A percentile compares a stretch with the other conserved stretches of the same genome.
Conservation (phyloP, 345 rosid species). For the Brassica cretica region DNA sequence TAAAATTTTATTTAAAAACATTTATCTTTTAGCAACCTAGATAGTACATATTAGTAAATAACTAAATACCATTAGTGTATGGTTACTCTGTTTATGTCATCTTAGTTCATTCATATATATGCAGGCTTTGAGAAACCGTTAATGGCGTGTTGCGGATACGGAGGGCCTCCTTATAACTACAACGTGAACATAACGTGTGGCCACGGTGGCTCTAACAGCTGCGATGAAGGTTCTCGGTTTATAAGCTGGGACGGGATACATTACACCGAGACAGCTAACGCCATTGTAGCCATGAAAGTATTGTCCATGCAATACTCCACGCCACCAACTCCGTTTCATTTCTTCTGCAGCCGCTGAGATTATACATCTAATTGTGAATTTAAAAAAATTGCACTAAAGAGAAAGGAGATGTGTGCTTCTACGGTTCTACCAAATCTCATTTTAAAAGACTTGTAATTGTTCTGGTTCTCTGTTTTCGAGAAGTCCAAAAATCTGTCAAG, state of each 20-base stretch:
- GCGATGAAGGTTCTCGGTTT: slow-evolving; percentile 49
- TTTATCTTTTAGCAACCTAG: no score
- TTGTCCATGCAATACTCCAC: slow-evolving; percentile 61
- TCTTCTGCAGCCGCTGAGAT: slow-evolving; percentile 49
- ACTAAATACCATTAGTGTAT: neutral
- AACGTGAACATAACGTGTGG: slow-evolving; percentile 66
- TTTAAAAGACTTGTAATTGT: neutral
- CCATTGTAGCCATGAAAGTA: slow-evolving; percentile 56
- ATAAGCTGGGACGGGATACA: slow-evolving; percentile 85
- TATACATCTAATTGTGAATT: neutral
- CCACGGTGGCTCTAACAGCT: slow-evolving; percentile 47
- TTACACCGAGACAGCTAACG: slow-evolving; percentile 74
- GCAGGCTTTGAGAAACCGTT: slow-evolving; percentile 64
- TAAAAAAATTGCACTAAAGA: neutral
- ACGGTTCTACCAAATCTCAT: neutral
- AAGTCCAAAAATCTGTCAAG: neutral
- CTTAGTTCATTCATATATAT: neutral
- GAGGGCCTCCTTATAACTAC: slow-evolving; percentile 87
- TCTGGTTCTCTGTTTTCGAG: neutral
- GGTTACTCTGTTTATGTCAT: neutral
- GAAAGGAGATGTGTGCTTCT: neutral
- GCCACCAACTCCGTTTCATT: slow-evolving; percentile 51
- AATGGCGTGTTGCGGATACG: slow-evolving; percentile 85
- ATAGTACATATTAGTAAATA: no score
- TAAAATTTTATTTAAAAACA: no score